Base-by-base conservation (phyloP, 495 filamentous ascomycete species). In the Hyaloscypha variabilis region DNA sequence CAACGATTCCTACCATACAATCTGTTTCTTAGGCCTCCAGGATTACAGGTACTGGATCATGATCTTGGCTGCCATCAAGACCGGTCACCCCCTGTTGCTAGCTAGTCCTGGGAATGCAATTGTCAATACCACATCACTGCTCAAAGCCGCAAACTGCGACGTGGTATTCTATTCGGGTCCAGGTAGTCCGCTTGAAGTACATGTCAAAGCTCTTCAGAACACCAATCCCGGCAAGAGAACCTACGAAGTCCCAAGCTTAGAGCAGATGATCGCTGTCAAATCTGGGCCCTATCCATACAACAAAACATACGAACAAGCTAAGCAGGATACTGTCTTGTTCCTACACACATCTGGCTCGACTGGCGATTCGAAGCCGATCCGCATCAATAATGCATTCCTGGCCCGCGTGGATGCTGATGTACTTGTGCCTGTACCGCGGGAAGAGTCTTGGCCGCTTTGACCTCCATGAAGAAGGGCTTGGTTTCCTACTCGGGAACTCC, bases 311-410 rank as follows among this genome's bases (percentile, higher is more conserved):
- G 81, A 81, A n/a, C 68, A 83, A 65, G 81, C 75, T 10, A 73
- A 78, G 62, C 75, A 82, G 71, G 79, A 86, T 1, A 80, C 77
- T 0, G 61, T 77, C 1, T 28, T 81, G 5, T 74, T 88, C 8
- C 68, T 88, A 11, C 87, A 90, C 64, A 88, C 86, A 8, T 88
- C 85, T 28, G 87, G 87, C 26, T 85, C 83, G 25, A 90, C 86
- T 4, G 87, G 81, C 2, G 64, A 81, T 14, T 81, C 87, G 0
- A 88, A 88, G 71, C 82, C 82, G 14, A 67, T 67, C 6, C n/a
- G 6, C 17, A 14, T 55, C 6, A 67, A 10, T 14, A n/a, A 67
- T 30, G 8, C 8, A 10, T 58, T 26, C 17, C 1, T 67, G 1
- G 17, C 5, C 3, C 25, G 49, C 13, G 10, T 39, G 19, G 65